These are phyloP conservation scores for Hygrophila difformis DNA, from an alignment of 257 asterid genomes.

Conservation along the genomic window DNA sequence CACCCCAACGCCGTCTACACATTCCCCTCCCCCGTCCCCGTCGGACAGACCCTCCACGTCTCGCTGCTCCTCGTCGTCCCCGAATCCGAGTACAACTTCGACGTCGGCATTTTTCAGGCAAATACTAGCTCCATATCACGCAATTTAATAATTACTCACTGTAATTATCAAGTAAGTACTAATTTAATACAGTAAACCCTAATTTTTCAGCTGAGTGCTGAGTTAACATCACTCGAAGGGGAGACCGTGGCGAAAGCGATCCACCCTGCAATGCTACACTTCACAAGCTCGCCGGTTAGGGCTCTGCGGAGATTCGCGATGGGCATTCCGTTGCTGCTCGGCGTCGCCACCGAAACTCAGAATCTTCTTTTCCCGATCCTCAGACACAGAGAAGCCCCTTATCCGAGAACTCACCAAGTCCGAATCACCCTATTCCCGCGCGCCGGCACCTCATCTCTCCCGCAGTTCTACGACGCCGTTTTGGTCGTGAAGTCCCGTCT, in stretches of 20 bases:
- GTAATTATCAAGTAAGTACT: no score
- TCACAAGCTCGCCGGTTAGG: constrained; percentile 68
- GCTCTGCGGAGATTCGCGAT: constrained; percentile 38
- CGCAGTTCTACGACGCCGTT: constrained; percentile 61
- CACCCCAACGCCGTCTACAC: constrained; percentile 52
- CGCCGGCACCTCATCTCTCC: constrained; percentile 47
- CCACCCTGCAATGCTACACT: constrained; percentile 63
- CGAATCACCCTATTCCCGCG: constrained; percentile 50
- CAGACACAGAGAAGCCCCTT: constrained; percentile 44
- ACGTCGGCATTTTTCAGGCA: constrained; percentile 77
- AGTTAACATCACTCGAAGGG: constrained; percentile 40
- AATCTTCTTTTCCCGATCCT: constrained; percentile 35
- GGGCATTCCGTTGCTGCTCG: constrained; percentile 58
- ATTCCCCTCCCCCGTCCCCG: constrained; percentile 28
- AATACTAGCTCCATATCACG: not conserved
- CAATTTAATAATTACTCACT: no score
- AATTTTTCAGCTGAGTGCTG: constrained; percentile 43
- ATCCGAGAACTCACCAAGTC: constrained; percentile 37
- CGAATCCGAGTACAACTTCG: constrained; percentile 81
- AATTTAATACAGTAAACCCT: no score
- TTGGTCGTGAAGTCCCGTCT: constrained; percentile 38
- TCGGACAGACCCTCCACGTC: constrained; percentile 61
- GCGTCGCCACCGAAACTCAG: constrained; percentile 53
- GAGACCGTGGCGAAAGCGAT: constrained; percentile 36
- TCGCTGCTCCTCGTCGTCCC: constrained; percentile 65